Evolutionary conservation across 352 stramenopile genomes (phyloP), one percentile per base, ranked within the genome.

Genomic region (Blastocystis sp.): DNA sequence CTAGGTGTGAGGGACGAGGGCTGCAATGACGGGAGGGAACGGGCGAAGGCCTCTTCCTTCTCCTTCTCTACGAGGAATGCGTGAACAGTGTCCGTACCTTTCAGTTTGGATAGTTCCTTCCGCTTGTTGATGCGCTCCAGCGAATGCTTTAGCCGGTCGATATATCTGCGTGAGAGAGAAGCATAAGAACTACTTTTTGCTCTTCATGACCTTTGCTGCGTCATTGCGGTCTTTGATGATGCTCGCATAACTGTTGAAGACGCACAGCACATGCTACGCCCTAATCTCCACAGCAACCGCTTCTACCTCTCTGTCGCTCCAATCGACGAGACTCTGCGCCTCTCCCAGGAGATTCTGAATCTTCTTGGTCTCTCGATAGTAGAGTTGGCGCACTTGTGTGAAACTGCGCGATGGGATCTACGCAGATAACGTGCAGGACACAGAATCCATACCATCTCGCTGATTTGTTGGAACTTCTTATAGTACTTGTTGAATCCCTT

Each of bases 231-330:
- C 48, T 4, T 43, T 24, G 2, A 57, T 24, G 19, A 84, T 28
- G 54, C 52, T 69, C 3, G 34, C 57, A 28, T 84, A 84, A n/a
- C 74, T 84, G n/a, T 84, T 84, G 61, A 84, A 84, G 34, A 84
- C 60, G 57, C 74, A 84, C 24, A 84, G 54, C 17, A 84, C 45
- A 68, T 84, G 19, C 74, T 84, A 52, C 7, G 19, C 6, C 0
- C 21, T 24, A 21, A 70, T 6, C 74, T 1, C 21, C 21, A 0
- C 19, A 21, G 9, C 10, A 17, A 28, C 54, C 10, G 45, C 34
- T 34, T 34, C 28, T 84, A 84, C 74, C 24, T 84, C 74, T 54
- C 69, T 84, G 74, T 84, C 74, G 24, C 66, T 59, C 74, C 74
- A 84, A 24, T 84, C 43, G 24, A 84, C 57, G 48, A 84, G 28